Evolutionary conservation across 352 stramenopile species (phyloP), one percentile per base, ranked within the genome.

Genomic region (Plasmopara muralis): DNA sequence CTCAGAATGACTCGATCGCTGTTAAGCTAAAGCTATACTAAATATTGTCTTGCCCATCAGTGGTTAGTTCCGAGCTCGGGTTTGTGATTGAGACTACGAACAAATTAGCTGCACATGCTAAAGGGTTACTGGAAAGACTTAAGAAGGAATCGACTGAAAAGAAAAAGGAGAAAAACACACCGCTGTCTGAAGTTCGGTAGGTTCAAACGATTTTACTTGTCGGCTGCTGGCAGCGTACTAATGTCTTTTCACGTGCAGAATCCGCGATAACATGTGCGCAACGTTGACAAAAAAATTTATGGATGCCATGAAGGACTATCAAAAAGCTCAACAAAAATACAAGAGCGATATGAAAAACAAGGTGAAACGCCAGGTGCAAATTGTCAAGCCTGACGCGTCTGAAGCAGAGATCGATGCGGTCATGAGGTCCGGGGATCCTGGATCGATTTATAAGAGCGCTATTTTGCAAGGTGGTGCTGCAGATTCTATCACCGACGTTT

Each of bases 231-330:
- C 7, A 25, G 15, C 33, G 0, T 46, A 50, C 25, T 55, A 16
- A 54, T 18, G 54, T 51, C 25, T 33, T 25, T 28, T 37, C 42
- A 25, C 46, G 15, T 34, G 46, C 39, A 85, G 95, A 52, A 97
- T 99, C 40, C 84, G 96, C 30, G 95, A 98, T 55, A 99, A 99
- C 66, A 92, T 99, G 70, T 93, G 86, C 30, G 97, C 95, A 55
- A 99, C 96, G 5, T 71, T 99, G 20, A 97, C 93, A 5, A 93
- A 97, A 47, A 98, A 99, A 68, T 99, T 99, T 64, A 97, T 98
- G 64, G 93, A 98, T 68, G 90, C 97, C 57, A 98, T 98, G 87
- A 98, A 99, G 64, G 77, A 95, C 29, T 99, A 99, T 68, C 96
- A 99, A 66, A 94, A 95, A 53, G 82, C 91, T 10, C 92, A 99